Base-by-base conservation (phyloP, 345 rosid genomes). In the Hibiscus trionum region DNA sequence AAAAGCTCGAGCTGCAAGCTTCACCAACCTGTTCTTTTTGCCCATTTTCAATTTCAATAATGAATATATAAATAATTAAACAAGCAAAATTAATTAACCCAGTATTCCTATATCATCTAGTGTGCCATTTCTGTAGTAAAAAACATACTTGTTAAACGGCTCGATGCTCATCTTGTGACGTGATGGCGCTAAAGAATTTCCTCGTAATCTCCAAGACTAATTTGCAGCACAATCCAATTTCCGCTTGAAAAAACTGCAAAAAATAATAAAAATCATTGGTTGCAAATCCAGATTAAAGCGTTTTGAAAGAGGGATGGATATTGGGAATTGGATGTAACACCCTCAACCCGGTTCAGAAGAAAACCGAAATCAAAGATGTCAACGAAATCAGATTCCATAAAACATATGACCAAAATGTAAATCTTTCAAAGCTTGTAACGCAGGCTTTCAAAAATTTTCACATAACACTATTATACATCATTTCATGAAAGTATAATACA, bases 1-100 rank as follows among this genome's bases (percentile, higher is more conserved):
- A 73, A 94, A 91, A 5, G 93, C 96, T 79, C 96, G 84, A 3
- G 88, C 97, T 17, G 83, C 78, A 39, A 90, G 87, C 81, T 83
- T 94, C 81, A 91, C 97, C 73, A 91, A 69, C 80, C 97, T 91
- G 77, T 29, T 65, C 17, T n/a, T 59, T 56, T 56, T 11, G 14
- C 14, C 29, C 27, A 46, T 47, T 59, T 59, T 27, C 62, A 59
- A 58, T 26, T 24, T 14, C 47, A 71, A 44, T 8, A 3, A 16
- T 14, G 16, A 58, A 58, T 0, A 24, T 11, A 58, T 24, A 24
- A 58, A 24, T 12, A 16, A 60, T 15, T 27, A 14, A 16, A 60
- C 1, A 33, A 19, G 26, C 14, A 60, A 44, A 42, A 70, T 2
- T 17, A 2, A 60, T 11, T n/a, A 9, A 35, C 11, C 11, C 19